Evolutionary conservation across 1,139 yeast genomes (phyloP).

Genomic region (Debaryomyces udenii): DNA sequence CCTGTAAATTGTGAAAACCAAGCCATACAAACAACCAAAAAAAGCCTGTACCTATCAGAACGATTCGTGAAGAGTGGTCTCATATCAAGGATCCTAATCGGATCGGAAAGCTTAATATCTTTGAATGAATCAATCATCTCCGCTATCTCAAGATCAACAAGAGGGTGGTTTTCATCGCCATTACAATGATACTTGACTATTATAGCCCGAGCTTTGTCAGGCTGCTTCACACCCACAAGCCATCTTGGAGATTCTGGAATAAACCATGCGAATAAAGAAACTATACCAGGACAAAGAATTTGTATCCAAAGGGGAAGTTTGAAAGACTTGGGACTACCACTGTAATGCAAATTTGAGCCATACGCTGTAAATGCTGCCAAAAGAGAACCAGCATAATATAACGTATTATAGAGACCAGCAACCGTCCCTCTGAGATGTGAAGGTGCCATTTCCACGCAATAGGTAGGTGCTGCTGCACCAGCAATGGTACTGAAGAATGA

Average conservation of each 20-base stretch:
- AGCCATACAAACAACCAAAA: slow-evolving; percentile 14
- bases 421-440: slow-evolving; percentile 28
- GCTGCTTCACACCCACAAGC: slow-evolving; percentile 42
- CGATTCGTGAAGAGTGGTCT: slow-evolving; percentile 13
- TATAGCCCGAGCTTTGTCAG: slow-evolving; percentile 37
- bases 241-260: slow-evolving; percentile 67
- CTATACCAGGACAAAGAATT: slow-evolving; percentile 17
- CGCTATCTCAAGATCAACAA: slow-evolving; percentile 23
- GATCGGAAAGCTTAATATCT: slow-evolving; percentile 7
- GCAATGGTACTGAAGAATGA: slow-evolving; percentile 17
- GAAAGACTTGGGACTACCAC: slow-evolving; percentile 21
- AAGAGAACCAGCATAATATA: slow-evolving; percentile 29
- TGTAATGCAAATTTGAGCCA: slow-evolving; percentile 24
- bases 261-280: slow-evolving; percentile 23
- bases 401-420: slow-evolving; percentile 25
- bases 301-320: slow-evolving; percentile 20
- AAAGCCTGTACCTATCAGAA: slow-evolving; percentile 10
- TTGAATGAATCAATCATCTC: slow-evolving; percentile 18
- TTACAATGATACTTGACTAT: slow-evolving; percentile 26
- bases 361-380: slow-evolving; percentile 30
- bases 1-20: slow-evolving; percentile 24
- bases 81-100: slow-evolving; percentile 13
- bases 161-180: slow-evolving; percentile 19
- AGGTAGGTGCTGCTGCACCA: slow-evolving; percentile 23
- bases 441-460: slow-evolving; percentile 29